Evolutionary conservation across 2,329 filamentous ascomycete species (phyloP), one percentile per base, ranked within the genome.

Genomic region (Leptographium procerum): DNA sequence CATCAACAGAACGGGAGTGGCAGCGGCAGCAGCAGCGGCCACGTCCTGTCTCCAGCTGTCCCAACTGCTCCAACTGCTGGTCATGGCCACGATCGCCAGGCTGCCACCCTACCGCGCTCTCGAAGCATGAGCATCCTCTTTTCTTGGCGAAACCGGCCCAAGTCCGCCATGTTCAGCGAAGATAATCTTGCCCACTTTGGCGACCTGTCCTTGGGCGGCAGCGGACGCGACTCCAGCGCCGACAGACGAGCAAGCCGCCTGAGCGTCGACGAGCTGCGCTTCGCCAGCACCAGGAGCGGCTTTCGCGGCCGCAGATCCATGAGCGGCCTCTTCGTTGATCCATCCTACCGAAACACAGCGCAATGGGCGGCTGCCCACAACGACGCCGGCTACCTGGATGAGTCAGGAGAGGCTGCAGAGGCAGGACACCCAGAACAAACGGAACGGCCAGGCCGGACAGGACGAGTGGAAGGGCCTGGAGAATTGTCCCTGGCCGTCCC

Each of bases 101-200:
- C 22, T 7, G n/a, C 55, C n/a, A 9, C 31, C 8, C 26, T 24
- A n/a, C 71, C 69, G 60, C 74, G 74, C 26, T 69, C 72, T 45
- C 73, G 77, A 56, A 79, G 77, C 68, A 69, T 77, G 65, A 82
- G 77, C 66, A 69, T 77, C 53, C 78, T 77, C 8, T 65, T 80
- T 16, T 71, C 75, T 8, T 79, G 77, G 76, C 74, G 75, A 8
- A 65, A 65, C 52, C 75, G 73, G 48, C 74, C 75, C 31, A 80
- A 77, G 66, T 75, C 75, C 1, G 66, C 72, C 26, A 61, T 73
- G 10, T 69, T 75, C 51, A 59, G 65, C 47, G 69, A 72, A 26
- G 70, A 72, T 50, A 31, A 69, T 33, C 62, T 63, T 19, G 55
- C 61, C 26, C 58, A 57, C 16, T 57, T 68, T 9, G 58, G 60